Base-by-base conservation (phyloP, 768 basidiomycete species). In the Amanita subjunquillea region DNA sequence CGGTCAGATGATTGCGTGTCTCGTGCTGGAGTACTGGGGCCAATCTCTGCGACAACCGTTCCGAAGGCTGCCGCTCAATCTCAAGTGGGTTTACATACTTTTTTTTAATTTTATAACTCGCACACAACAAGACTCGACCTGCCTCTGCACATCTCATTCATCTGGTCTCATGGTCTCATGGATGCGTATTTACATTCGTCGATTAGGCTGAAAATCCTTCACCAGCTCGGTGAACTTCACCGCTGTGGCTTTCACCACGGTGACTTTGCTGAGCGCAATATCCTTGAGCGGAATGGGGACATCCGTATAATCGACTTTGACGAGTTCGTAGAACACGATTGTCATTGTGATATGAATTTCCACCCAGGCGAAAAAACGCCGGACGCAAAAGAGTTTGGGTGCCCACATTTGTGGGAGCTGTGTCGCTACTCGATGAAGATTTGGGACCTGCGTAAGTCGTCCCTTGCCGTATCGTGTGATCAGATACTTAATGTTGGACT, bases 211-310 rank as follows among this genome's bases (percentile, higher is more conserved):
- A 56, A 59, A 36, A 69, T 71, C 27, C 58, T 72, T 20, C 46
- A 68, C 40, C 56, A 59, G 37, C 58, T 73, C 3, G 62, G 62
- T 17, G 63, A 67, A 17, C 66, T 73, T 43, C 71, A 73, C 47
- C 56, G 57, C 12, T 55, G 59, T 13, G 70, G 71, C 15, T 50
- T 69, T 32, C 60, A 67, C 22, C 70, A 72, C 43, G 68, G 67
- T 13, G 70, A 73, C 55, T 72, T 72, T 51, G 70, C 71, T 7
- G 71, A 73, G 54, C 59, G 71, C 36, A 72, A 73, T 44, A 63
- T 73, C n/a, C 62, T 73, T 2, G 60, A 66, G 42, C 50, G 55
- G 42, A 60, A 68, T 38, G 68, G 68, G 4, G 68, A 71, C 51
- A 59, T 71, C 37, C 61, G 70, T 29, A 62, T 72, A 27, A 72